Conservation (phyloP, 192 early-diverging fungal species). For the Coemansia asiatica region DNA sequence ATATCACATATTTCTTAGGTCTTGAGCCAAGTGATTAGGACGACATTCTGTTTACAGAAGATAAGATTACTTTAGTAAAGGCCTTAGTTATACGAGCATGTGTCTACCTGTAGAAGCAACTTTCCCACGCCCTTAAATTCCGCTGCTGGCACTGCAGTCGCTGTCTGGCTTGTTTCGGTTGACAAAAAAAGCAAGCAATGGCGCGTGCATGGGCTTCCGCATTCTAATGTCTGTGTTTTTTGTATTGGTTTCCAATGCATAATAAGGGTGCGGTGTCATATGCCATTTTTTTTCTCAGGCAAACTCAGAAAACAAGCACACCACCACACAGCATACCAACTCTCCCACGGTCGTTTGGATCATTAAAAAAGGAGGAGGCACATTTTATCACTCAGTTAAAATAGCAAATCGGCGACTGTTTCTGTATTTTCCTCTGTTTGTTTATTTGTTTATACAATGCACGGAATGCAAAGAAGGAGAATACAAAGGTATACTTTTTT, state of each 20-base stretch:
- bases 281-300: background rate
- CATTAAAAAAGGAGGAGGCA: background rate
- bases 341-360: constrained; percentile 25
- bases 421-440: background rate
- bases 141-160: background rate
- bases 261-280: background rate
- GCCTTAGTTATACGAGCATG: no score
- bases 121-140: background rate
- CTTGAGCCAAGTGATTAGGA: no score
- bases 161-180: background rate
- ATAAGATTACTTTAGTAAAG: no score
- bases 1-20: no score
- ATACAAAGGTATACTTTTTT: background rate
- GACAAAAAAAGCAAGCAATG: background rate
- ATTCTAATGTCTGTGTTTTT: background rate
- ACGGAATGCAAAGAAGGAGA: background rate
- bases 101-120: background rate
- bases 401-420: no score
- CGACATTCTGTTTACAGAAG: no score
- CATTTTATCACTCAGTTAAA: background rate
- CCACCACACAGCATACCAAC: constrained; percentile 8
- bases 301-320: background rate
- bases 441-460: background rate
- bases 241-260: no score
- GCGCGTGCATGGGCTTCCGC: background rate